These are phyloP conservation scores for Globisporangium viniferum DNA, from an alignment of 352 stramenopile species.

Conservation along the genomic window DNA sequence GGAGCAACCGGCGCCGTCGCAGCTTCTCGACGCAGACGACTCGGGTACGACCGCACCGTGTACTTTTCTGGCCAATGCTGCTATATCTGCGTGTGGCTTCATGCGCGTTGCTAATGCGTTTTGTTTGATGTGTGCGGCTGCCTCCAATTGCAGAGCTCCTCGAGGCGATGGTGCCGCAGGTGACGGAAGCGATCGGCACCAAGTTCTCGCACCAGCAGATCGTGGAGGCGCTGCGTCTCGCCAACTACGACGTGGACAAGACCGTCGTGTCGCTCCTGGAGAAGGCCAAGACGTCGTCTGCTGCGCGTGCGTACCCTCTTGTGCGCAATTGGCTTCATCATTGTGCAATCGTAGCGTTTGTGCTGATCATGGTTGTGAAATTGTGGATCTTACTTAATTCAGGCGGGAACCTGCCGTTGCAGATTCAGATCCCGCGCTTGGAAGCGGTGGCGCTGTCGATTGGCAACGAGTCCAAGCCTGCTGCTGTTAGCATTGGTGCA, in stretches of 20 bases:
- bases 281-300: slow-evolving; percentile 52
- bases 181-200: slow-evolving; percentile 44
- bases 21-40: slow-evolving; percentile 25
- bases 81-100: background rate
- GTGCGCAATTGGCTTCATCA: background rate
- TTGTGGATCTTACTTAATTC: background rate
- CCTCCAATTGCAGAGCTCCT: slow-evolving; percentile 38
- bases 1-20: slow-evolving; percentile 29
- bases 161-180: slow-evolving; percentile 50
- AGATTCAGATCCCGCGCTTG: slow-evolving; percentile 64
- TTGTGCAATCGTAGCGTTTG: background rate
- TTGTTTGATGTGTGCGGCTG: background rate
- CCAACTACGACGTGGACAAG: slow-evolving; percentile 83
- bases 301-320: slow-evolving; percentile 15
- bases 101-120: slow-evolving; percentile 5
- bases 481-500: background rate
- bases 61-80: background rate
- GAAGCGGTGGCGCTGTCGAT: slow-evolving; percentile 58
- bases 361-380: background rate
- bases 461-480: slow-evolving; percentile 26
- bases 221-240: slow-evolving; percentile 53
- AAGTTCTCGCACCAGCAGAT: slow-evolving; percentile 63
- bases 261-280: slow-evolving; percentile 70
- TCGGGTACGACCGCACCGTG: slow-evolving; percentile 19
- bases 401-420: slow-evolving; percentile 44